Evolutionary conservation across 1,139 yeast genomes (phyloP), one percentile per base, ranked within the genome.

Genomic region (Lodderomyces theae): DNA sequence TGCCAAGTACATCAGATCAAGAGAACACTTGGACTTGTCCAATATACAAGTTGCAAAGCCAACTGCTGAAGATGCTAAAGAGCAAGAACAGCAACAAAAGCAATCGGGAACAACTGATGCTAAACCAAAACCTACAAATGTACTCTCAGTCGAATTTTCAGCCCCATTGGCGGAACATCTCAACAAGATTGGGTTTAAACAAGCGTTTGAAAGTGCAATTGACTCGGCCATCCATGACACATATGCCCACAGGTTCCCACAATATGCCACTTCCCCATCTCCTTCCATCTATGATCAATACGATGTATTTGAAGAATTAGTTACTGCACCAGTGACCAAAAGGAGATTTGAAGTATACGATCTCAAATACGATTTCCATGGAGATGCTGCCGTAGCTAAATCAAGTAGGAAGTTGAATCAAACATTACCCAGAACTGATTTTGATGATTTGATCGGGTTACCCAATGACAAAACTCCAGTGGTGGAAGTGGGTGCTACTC

Each of bases 11-110:
- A 64, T 90, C 51, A 69, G 76, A 43, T 65, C 73, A 39, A 75
- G 77, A 49, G 74, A 79, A 49, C 86, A 82, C 53, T 70, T 90
- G 49, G 97, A 92, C 58, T 72, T 92, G 44, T 77, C 88, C 33
- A 79, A 85, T 60, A 80, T 90, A 50, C 76, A 78, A 45, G 51
- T 79, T 43, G 74, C 77, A 10, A 63, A 65, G 34, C 69, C 79
- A 8, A 51, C 55, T 19, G 28, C 28, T 19, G 32, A 23, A 10
- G 22, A 23, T 6, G 28, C 15, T 22, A 18, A 28, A 4, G 11
- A 16, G 5, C 19, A 2, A 39, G 36, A 9, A 46, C 15, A 15
- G 37, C 13, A 39, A 37, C 56, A 60, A n/a, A n/a, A 18, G 39
- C 18, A 36, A 18, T 37, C 49, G 25, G 31, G 35, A 18, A 29